A percentile compares a stretch with the other conserved stretches of the same genome.
Evolutionary conservation across 345 rosid species (phyloP).

Genomic region (Populus ilicifolia): DNA sequence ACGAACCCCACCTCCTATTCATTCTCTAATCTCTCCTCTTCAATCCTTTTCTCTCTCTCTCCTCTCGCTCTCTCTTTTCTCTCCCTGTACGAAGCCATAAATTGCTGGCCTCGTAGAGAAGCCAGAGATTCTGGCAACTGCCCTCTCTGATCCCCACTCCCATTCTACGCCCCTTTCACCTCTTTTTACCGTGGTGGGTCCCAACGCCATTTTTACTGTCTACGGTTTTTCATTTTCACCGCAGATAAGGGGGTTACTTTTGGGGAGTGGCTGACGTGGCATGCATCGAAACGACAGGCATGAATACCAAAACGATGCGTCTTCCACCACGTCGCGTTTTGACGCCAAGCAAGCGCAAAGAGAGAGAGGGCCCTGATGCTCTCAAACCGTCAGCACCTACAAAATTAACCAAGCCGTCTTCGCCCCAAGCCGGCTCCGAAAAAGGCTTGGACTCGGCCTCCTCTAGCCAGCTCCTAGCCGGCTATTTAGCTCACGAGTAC

Average conservation of each 20-base stretch:
- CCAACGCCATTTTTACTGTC: neutral
- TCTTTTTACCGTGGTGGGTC: neutral
- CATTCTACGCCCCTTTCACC: neutral
- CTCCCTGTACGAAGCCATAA: neutral
- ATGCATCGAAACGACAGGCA: constrained; percentile 35
- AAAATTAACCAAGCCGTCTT: constrained; percentile 19
- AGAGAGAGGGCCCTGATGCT: constrained; percentile 44
- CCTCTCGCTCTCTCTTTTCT: neutral
- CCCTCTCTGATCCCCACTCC: neutral
- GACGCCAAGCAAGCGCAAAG: constrained; percentile 66
- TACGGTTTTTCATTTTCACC: neutral
- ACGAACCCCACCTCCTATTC: accelerated
- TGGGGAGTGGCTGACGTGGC: constrained; percentile 51
- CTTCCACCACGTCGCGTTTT: constrained; percentile 70
- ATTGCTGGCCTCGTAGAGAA: no score
- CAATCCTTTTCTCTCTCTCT: neutral
- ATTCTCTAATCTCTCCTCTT: neutral
- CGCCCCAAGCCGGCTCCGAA: constrained; percentile 15
- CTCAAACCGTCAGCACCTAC: constrained; percentile 15
- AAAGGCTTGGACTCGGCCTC: constrained; percentile 20
- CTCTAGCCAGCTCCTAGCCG: constrained; percentile 66
- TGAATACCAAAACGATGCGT: constrained; percentile 86
- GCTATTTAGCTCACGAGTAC: constrained; percentile 79
- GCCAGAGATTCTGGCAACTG: neutral
- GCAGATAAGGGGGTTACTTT: no score